Evolutionary conservation across 2,329 filamentous ascomycete species (phyloP), one percentile per base, ranked within the genome.

Genomic region (Sarocladium brachiariae): DNA sequence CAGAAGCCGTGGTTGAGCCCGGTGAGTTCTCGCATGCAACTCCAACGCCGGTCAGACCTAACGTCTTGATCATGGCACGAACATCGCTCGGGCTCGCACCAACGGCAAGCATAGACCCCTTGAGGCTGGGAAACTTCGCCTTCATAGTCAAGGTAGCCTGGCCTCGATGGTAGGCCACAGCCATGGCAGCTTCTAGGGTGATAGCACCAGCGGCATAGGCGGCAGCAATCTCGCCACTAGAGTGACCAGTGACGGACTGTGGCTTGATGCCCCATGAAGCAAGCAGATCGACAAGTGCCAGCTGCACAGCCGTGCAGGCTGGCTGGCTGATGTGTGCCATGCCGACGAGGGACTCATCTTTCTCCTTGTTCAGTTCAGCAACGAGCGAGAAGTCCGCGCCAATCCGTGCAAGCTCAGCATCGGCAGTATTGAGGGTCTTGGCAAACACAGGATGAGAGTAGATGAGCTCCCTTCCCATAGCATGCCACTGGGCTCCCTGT

Each of bases 91-190:
- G 35, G 11, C 34, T 25, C 4, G 51, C 16, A 2, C 75, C 78
- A 2, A 80, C 75, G 1, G 78, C 78, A 59, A 80, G 68, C 79
- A 82, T 82, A 7, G 70, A 63, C 0, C 78, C 78, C 3, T 64
- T 63, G 21, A 33, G 24, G 19, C 51, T 21, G 10, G 53, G 55
- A 14, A 52, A 43, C 24, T 50, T 52, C 10, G 49, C 35, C 27
- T 47, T 47, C 43, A 47, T 47, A 24, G 25, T 47, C 25, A 33
- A 21, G 14, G 48, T 51, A 1, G 52, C 49, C 19, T 56, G 55
- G 23, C 52, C 49, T 25, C 52, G 49, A 34, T 21, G 38, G 41
- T 51, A 51, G 2, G 52, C 49, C 6, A 51, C 33, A n/a, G 37
- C 41, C 49, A 27, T 34, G 30, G 52, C 52, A n/a, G 23, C 41